A percentile compares a stretch with the other conserved stretches of the same genome.
Conservation (phyloP, 108 stramenopile species). For the Skeletonema potamos region DNA sequence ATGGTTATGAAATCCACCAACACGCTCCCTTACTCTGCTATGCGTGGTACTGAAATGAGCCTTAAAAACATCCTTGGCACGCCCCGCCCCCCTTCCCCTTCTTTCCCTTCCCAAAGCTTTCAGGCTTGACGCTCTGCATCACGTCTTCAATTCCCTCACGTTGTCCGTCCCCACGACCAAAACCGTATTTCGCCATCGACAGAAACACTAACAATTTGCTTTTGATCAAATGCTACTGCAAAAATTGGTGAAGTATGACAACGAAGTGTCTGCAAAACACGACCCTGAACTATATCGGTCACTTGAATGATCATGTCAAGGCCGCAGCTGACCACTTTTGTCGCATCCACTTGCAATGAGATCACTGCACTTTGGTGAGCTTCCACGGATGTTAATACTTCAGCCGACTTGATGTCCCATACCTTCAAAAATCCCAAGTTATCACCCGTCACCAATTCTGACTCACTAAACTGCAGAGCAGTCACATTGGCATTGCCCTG, state of each 20-base stretch:
- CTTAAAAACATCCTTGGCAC: conserved; percentile 72
- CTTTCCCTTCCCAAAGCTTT: conserved; percentile 73
- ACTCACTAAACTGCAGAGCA: conserved; percentile 51
- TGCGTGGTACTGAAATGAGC: conserved; percentile 68
- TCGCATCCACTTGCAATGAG: conserved; percentile 56
- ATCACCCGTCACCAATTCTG: conserved; percentile 70
- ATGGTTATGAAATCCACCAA: conserved; percentile 74
- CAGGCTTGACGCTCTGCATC: conserved; percentile 73
- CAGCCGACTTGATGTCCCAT: conserved; percentile 56
- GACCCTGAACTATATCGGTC: conserved; percentile 66
- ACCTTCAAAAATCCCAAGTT: conserved; percentile 46
- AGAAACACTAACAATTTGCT: conserved; percentile 47
- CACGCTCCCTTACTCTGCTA: conserved; percentile 59
- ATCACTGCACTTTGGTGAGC: conserved; percentile 57
- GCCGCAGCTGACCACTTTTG: conserved; percentile 61
- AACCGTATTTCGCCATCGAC: conserved; percentile 25
- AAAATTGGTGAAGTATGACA: conserved; percentile 53
- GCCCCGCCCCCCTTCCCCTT: conserved; percentile 44
- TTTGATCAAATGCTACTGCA: conserved; percentile 58
- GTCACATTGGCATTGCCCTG: conserved; percentile 57
- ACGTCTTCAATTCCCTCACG: conserved; percentile 2
- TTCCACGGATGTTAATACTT: conserved; percentile 39
- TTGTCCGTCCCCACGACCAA: conserved; percentile 26
- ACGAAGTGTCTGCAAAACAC: conserved; percentile 49
- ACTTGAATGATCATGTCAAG: conserved; percentile 47